Evolutionary conservation across 306 rosid species (phyloP), one percentile per base, ranked within the genome.

Genomic region (Mucuna pruriens): DNA sequence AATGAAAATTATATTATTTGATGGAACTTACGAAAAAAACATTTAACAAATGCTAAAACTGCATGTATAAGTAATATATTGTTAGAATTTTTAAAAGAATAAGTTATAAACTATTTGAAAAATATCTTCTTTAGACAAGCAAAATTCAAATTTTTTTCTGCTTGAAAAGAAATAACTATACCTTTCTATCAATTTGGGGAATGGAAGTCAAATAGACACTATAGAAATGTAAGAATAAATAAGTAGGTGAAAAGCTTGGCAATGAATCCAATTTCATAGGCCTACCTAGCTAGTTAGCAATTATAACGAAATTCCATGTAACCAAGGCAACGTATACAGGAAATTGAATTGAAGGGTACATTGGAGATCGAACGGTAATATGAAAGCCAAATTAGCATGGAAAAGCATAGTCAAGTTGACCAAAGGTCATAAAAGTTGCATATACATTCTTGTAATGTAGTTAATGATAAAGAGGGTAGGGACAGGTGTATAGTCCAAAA

Each of bases 401-500:
- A 20, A 63, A 63, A 40, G 6, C 25, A 63, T 9, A 46, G 38
- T 63, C 3, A 57, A 19, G 48, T 49, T 49, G 71, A 75, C 54
- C 20, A 75, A 64, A n/a, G 38, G 20, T 15, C 26, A 20, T 54
- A 69, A 45, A 82, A 77, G 75, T 77, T 62, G 71, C 49, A 71
- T 3, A 61, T 25, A 77, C 62, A 71, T 77, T 60, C 20, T 70
- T 77, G 82, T 36, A 61, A 60, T 5, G 20, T 58, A 34, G 69
- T 40, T 75, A 66, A 44, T 76, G 71, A 15, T 29, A 62, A 19
- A 71, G 79, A 10, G 25, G 75, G 83, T 83, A 33, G 85, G 77
- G 76, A 49, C 40, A 1, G 33, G 39, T 76, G 36, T 12, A 58
- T 33, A 62, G 86, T 78, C 63, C 83, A 83, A 83, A 64, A 78